phyloP scores from a whole-genome alignment of 306 rosid species.

The Vigna angularis region DNA sequence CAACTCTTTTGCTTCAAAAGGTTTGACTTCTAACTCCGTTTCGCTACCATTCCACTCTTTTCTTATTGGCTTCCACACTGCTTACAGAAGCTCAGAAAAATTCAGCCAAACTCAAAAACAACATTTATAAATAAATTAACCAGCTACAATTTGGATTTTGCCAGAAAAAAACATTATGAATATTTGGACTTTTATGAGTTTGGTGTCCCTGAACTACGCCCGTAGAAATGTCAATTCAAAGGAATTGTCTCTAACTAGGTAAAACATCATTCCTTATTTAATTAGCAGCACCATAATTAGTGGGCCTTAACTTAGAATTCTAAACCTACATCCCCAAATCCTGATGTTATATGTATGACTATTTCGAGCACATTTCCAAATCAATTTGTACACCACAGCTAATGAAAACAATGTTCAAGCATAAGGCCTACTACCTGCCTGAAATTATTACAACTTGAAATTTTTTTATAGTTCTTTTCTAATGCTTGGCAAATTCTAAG shows the following conservation, averaged over 20 bases:
- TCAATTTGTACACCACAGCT: constrained; percentile 19
- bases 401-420: constrained; percentile 32
- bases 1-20: constrained; percentile 64
- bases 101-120: neutral
- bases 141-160: constrained; percentile 23
- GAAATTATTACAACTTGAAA: constrained; percentile 36
- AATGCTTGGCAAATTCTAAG: neutral
- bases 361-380: constrained; percentile 34
- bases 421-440: neutral
- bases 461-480: constrained; percentile 3
- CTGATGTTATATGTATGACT: constrained; percentile 30
- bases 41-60: constrained; percentile 44
- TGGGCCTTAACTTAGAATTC: constrained; percentile 1
- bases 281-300: neutral
- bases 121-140: neutral
- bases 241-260: constrained; percentile 15
- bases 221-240: constrained; percentile 3
- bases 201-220: constrained; percentile 27
- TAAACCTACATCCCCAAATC: neutral
- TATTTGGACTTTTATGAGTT: constrained; percentile 1
- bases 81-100: neutral
- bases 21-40: constrained; percentile 70
- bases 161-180: neutral
- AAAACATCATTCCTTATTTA: constrained; percentile 27
- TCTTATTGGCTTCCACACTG: constrained; percentile 25